Conservation (phyloP, 1,139 yeast genomes). For the Debaryomycetaceae sp. region DNA sequence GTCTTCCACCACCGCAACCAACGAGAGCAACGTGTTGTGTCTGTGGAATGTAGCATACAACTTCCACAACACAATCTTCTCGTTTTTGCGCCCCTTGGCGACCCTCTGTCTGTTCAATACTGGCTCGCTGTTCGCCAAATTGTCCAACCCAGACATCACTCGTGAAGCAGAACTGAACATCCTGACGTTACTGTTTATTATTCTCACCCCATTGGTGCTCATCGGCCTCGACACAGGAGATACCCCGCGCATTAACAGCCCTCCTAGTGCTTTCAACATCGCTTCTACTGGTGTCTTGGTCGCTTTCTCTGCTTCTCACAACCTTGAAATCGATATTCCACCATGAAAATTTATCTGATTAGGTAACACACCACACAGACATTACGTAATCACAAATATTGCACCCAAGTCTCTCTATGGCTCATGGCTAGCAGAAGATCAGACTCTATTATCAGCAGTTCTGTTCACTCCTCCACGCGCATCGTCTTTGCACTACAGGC, state of each 20-base stretch:
- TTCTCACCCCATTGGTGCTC: background rate
- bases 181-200: background rate
- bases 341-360: background rate
- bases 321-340: background rate
- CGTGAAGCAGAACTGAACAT: background rate
- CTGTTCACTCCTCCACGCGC: no score
- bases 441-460: no score
- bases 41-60: conserved; percentile 73
- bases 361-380: background rate
- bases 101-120: conserved; percentile 1
- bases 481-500: no score
- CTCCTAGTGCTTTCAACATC: background rate
- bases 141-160: background rate
- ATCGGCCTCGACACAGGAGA: background rate
- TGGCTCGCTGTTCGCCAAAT: background rate
- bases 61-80: conserved; percentile 55
- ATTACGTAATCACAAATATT: background rate
- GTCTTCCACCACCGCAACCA: conserved; percentile 71
- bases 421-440: no score
- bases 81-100: conserved; percentile 17
- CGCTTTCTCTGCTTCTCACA: background rate
- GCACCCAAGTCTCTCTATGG: no score
- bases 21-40: conserved; percentile 79
- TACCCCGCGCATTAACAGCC: background rate
- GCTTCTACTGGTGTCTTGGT: background rate